Evolutionary conservation across 2,329 filamentous ascomycete species (phyloP), one percentile per base, ranked within the genome.

Genomic region (Aspergillus nomiae): DNA sequence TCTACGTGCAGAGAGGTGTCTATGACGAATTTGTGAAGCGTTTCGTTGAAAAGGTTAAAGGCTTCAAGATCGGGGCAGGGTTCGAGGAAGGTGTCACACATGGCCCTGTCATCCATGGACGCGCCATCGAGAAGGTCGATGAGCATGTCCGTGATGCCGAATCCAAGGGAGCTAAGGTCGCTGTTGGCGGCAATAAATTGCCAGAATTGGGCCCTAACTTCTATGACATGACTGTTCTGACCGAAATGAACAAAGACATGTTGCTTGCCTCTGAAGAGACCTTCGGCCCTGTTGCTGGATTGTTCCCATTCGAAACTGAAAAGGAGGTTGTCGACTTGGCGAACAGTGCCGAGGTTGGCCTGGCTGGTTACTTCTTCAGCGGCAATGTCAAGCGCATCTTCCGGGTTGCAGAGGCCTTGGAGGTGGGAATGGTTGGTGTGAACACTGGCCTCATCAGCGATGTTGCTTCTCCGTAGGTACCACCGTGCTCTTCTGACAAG

Each of bases 311-410:
- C 74, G 86, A 92, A 54, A 92, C 90, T 0, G 95, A 98, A 80
- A 89, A 90, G 59, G 94, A 98, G 72, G 95, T 97, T 6, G 88
- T 98, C 34, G 83, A 86, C 66, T 80, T 94, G 68, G 94, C 95
- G 4, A 99, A 99, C 78, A 79, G 82, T 48, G 84, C 92, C 1
- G 89, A 94, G 58, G 94, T 98, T 43, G 95, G 95, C 1, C 84
- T 99, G 41, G 95, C 94, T 0, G 94, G 92, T 0, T 98, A 98
- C 81, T 97, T 99, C 82, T 98, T 92, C 83, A 93, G 84, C 66
- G 81, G 78, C 53, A 86, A 89, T 67, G 72, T 89, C 6, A 82
- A 84, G 68, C 78, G 87, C 32, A 81, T 84, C 61, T 89, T 87
- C 77, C 79, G 87, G 50, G 82, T 89, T 50, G 86, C 87, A 0